Evolutionary conservation across 2,329 filamentous ascomycete species (phyloP).

Genomic region (Emericellopsis cladophorae): DNA sequence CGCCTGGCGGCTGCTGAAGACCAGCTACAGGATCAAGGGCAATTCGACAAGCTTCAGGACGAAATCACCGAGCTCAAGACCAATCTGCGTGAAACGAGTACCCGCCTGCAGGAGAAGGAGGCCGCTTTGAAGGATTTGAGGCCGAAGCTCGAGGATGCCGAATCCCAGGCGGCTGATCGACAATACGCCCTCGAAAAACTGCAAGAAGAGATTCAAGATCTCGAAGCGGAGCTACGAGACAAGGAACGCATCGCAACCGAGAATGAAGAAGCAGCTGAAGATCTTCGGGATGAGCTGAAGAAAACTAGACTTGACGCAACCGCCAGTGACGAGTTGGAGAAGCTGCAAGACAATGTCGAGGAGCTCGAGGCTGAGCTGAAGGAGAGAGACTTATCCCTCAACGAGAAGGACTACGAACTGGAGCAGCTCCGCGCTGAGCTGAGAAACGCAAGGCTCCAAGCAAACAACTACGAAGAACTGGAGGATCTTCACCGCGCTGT

Average conservation of each 20-base stretch:
- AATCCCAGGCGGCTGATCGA: too few relatives aligned
- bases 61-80: neutral
- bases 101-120: neutral
- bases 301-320: constrained; percentile 33
- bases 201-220: too few relatives aligned
- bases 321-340: constrained; percentile 43
- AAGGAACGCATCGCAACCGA: too few relatives aligned
- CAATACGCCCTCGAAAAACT: too few relatives aligned
- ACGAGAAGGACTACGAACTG: constrained; percentile 54
- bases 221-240: too few relatives aligned
- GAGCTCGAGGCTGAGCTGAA: constrained; percentile 65
- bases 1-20: constrained; percentile 19
- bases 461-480: constrained; percentile 35
- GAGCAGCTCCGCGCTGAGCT: constrained; percentile 48
- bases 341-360: constrained; percentile 59
- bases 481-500: constrained; percentile 48
- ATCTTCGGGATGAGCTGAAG: constrained; percentile 48
- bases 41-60: neutral
- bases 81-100: neutral
- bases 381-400: constrained; percentile 62
- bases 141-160: neutral
- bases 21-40: neutral
- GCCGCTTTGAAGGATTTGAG: neutral
- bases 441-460: constrained; percentile 23
- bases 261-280: constrained; percentile 21